Base-by-base conservation (phyloP, 2,329 filamentous ascomycete species). In the Colletotrichum endophyticum region DNA sequence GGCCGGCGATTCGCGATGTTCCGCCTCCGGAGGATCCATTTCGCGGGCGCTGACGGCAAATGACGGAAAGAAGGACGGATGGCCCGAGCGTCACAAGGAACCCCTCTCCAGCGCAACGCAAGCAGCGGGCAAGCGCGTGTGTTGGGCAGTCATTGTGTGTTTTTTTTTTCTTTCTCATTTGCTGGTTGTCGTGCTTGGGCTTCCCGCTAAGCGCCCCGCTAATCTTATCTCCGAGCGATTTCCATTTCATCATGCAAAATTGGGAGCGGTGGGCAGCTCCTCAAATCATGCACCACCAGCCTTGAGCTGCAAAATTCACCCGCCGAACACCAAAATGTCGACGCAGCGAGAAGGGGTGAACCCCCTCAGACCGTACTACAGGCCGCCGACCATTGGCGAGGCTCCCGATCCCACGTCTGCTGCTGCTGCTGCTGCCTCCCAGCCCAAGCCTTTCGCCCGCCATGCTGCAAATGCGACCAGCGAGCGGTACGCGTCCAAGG, bases 331-430 rank as follows among this genome's bases (percentile, higher is more conserved):
- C 79, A 84, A 78, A 78, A 90, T 89, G 88, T 83, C 87, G 80
- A 83, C 85, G 78, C 83, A 85, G 69, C 82, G 84, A 81, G 87
- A 89, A 77, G 87, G 85, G 77, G 84, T 89, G 76, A 94, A 95
- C 80, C 93, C 93, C 74, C 86, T 94, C 73, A 89, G 93, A 77
- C 93, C 93, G 22, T 95, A 95, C 86, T 94, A 95, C 83, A 92
- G 93, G 79, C 90, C 90, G 49, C 90, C 90, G 13, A 86, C 88
- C n/a, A 90, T 91, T 73, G 89, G 88, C 71, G 88, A 90, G 68
- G 82, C 86, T 39, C 80, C 84, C 57, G 85, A 86, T 53, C 79
- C 84, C 61, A 82, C 82, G 74, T 79, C 85, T 72, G 70, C 61
- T 72, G 70, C 61, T 11, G 81, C 84, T 62, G 84, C 86, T 30